Evolutionary conservation across 176 grass and related monocot genomes (phyloP).

Genomic region (Cenchrus americanus): DNA sequence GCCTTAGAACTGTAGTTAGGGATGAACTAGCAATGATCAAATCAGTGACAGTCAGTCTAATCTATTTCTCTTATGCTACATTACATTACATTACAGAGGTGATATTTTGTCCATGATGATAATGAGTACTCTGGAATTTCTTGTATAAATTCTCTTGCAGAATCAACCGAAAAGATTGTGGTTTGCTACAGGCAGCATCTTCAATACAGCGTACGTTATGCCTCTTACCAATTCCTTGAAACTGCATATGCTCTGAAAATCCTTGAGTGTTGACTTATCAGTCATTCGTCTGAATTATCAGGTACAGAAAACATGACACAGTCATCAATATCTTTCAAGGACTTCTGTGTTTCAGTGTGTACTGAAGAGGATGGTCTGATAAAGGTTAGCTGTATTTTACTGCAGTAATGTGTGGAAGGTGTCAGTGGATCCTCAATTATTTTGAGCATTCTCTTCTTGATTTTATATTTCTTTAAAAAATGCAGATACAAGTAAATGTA

Average conservation of each 20-base stretch:
- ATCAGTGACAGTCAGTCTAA: neutral
- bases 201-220: constrained; percentile 39
- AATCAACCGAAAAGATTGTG: constrained; percentile 29
- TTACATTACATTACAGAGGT: neutral
- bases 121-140: neutral
- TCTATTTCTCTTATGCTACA: neutral
- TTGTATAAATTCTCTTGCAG: constrained; percentile 42
- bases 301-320: constrained; percentile 37
- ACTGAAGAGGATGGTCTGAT: constrained; percentile 43
- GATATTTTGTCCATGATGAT: neutral
- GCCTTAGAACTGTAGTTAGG: neutral
- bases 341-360: constrained; percentile 48
- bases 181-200: constrained; percentile 46
- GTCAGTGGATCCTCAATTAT: neutral
- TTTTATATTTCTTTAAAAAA: constrained; percentile 30
- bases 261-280: neutral
- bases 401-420: neutral
- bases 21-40: neutral
- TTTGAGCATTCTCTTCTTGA: constrained; percentile 19
- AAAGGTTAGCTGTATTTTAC: constrained; percentile 56
- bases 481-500: constrained; percentile 60
- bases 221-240: constrained; percentile 29
- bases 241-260: neutral
- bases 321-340: constrained; percentile 14
- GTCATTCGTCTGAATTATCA: constrained; percentile 29